A percentile compares a stretch with the other conserved stretches of the same genome.
Conservation (phyloP, 2,329 filamentous ascomycete genomes). For the Microascus cirrosus region DNA sequence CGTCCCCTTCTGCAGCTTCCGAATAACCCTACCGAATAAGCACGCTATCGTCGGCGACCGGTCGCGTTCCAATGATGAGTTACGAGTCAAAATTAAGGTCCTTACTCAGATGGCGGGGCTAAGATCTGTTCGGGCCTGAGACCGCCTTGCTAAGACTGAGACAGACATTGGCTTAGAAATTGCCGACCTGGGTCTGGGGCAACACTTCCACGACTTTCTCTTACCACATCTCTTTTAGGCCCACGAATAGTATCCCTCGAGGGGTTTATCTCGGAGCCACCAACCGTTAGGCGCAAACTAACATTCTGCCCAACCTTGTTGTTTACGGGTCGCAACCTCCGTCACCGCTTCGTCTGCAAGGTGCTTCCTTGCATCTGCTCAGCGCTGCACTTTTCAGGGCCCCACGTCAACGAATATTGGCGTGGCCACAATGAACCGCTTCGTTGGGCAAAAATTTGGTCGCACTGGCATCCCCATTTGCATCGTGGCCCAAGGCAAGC, state of each 20-base stretch:
- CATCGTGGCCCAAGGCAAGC: conserved; percentile 2
- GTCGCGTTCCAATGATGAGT: neutral
- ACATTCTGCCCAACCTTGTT: neutral
- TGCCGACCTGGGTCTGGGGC: neutral
- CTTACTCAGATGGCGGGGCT: neutral
- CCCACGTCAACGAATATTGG: neutral
- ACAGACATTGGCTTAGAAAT: neutral
- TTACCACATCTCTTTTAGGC: neutral
- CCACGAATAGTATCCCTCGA: neutral
- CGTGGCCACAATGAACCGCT: neutral
- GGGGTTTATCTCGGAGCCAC: neutral
- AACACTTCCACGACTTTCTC: neutral
- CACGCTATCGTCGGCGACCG: neutral
- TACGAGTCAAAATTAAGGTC: neutral
- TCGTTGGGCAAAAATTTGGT: neutral
- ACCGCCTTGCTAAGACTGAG: neutral
- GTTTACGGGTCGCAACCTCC: neutral
- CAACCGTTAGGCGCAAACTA: neutral
- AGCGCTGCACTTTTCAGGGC: neutral
- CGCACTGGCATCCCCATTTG: neutral
- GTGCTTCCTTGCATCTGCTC: conserved; percentile 1
- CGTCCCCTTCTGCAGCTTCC: neutral
- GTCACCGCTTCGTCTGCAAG: conserved; percentile 2
- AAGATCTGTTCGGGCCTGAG: neutral
- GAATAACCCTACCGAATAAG: neutral